Evolutionary conservation across 768 basidiomycete species (phyloP).

Genomic region (Phlebiopsis gigantea): DNA sequence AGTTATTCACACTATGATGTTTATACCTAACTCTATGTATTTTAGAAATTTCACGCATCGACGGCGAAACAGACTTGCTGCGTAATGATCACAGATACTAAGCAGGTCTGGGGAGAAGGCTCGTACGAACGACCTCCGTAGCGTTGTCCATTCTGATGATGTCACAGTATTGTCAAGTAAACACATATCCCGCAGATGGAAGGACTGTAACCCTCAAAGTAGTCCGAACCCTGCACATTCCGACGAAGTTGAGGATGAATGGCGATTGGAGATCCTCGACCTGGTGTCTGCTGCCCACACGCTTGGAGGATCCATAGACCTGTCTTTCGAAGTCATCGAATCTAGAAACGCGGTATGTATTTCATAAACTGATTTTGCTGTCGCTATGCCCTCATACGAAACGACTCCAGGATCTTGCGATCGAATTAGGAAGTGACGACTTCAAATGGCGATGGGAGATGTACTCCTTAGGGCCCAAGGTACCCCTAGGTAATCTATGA

Average conservation of each 20-base stretch:
- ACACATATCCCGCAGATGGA: constrained; percentile 67
- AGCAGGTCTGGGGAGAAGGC: constrained; percentile 75
- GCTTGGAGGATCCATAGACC: constrained; percentile 50
- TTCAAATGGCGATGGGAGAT: constrained; percentile 84
- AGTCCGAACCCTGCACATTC: constrained; percentile 22
- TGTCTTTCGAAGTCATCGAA: constrained; percentile 54
- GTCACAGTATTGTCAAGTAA: constrained; percentile 29
- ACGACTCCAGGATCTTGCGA: constrained; percentile 54
- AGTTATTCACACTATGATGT: background rate
- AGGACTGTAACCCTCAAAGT: constrained; percentile 42
- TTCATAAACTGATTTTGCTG: constrained; percentile 2
- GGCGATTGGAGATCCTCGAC: constrained; percentile 52
- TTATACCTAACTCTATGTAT: background rate
- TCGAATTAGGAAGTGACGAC: constrained; percentile 49
- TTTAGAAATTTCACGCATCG: constrained; percentile 63
- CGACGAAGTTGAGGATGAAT: constrained; percentile 49
- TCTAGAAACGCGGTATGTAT: constrained; percentile 51
- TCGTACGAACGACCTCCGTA: background rate
- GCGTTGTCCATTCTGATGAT: background rate
- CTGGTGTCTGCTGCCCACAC: constrained; percentile 56
- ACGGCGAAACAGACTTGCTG: constrained; percentile 51
- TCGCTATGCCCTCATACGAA: background rate
- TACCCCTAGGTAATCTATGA: background rate
- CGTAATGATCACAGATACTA: constrained; percentile 70
- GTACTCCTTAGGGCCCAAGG: constrained; percentile 54